Evolutionary conservation across 148 eudicot genomes (phyloP).

Genomic region (Diospyros lotus): DNA sequence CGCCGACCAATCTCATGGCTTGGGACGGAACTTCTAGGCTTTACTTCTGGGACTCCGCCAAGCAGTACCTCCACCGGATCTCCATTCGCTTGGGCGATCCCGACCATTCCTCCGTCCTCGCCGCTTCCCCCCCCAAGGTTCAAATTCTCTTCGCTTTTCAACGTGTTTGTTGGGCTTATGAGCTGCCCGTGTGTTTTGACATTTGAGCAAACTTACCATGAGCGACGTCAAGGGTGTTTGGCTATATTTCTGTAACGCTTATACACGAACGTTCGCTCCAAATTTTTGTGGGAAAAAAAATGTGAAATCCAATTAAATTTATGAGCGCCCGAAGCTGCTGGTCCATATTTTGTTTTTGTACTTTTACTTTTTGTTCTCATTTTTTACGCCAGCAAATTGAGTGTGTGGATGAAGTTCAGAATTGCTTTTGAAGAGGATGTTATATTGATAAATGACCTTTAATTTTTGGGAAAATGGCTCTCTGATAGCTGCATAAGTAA

Average conservation of each 20-base stretch:
- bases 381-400: no score
- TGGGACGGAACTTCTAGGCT: slow-evolving; percentile 90
- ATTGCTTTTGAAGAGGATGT: not conserved
- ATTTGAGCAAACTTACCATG: no score
- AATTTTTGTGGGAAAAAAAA: no score
- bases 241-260: no score
- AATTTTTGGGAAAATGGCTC: no score
- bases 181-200: not conserved
- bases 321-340: no score
- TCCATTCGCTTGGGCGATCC: slow-evolving; percentile 71
- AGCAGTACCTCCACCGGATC: slow-evolving; percentile 50
- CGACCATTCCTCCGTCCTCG: slow-evolving; percentile 47
- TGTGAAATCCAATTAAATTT: no score
- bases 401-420: not conserved
- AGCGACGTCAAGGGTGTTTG: no score
- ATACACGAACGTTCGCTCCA: no score
- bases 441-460: no score
- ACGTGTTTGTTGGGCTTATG: not conserved
- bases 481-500: no score
- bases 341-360: not conserved
- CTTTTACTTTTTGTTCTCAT: not conserved
- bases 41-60: slow-evolving; percentile 61
- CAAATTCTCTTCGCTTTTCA: not conserved
- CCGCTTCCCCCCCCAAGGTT: slow-evolving; percentile 89
- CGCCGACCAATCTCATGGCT: slow-evolving; percentile 53